Evolutionary conservation across 2,329 filamentous ascomycete species (phyloP).

Genomic region (Zalaria obscura): DNA sequence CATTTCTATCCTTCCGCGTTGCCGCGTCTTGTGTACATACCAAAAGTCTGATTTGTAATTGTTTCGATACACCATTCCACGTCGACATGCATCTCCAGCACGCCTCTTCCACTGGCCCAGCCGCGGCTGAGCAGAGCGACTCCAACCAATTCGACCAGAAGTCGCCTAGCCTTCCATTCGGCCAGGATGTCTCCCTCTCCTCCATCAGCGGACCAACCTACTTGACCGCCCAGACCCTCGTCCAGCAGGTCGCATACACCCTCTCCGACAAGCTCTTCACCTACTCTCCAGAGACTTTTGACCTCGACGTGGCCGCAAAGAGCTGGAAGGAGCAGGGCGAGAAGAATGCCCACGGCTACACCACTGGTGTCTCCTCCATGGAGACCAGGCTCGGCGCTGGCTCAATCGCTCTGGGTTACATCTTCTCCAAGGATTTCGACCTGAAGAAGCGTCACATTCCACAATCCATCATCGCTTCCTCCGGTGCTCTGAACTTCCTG

Average conservation of each 20-base stretch:
- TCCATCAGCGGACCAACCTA: conserved; percentile 78
- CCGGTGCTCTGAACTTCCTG: conserved; percentile 66
- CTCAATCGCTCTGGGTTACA: conserved; percentile 83
- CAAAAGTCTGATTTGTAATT: neutral
- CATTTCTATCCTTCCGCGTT: neutral
- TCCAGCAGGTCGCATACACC: conserved; percentile 91
- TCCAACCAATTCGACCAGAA: conserved; percentile 20
- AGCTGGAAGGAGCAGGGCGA: conserved; percentile 58
- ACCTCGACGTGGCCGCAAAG: conserved; percentile 71
- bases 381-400: conserved; percentile 84
- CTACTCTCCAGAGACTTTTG: conserved; percentile 87
- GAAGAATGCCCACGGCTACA: conserved; percentile 68
- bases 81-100: conserved; percentile 18
- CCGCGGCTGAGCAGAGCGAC: conserved; percentile 1
- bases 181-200: conserved; percentile 35
- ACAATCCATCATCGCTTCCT: conserved; percentile 79
- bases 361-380: conserved; percentile 63
- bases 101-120: conserved; percentile 15
- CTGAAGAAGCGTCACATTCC: conserved; percentile 80
- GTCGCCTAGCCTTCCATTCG: conserved; percentile 38
- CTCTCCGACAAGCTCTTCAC: conserved; percentile 96
- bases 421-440: conserved; percentile 96
- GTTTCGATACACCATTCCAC: neutral
- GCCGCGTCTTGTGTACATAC: neutral
- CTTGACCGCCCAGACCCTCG: conserved; percentile 78